A percentile compares a stretch with the other conserved stretches of the same genome.
Conservation (phyloP, 148 eudicot genomes). For the Nyssa sinensis region DNA sequence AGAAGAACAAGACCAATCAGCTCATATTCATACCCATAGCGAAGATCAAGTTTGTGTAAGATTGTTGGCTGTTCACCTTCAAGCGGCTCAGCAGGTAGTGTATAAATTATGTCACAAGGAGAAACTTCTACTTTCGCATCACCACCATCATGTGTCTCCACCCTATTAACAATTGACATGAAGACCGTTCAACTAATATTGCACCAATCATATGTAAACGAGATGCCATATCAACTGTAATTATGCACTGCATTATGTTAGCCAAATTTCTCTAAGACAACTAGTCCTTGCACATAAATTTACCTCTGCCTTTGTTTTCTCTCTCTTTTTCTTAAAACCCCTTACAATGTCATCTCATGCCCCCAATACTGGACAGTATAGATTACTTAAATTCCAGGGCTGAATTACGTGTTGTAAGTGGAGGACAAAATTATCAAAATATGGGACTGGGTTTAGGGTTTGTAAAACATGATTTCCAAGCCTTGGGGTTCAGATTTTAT, state of each 20-base stretch:
- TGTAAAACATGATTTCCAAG: too few relatives aligned
- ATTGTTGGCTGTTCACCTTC: slow-evolving; percentile 63
- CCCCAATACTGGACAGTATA: too few relatives aligned
- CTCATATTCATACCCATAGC: slow-evolving; percentile 73
- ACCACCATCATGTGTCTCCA: slow-evolving; percentile 98
- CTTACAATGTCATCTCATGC: too few relatives aligned
- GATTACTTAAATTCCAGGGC: too few relatives aligned
- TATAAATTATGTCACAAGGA: slow-evolving; percentile 89
- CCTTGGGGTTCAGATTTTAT: too few relatives aligned
- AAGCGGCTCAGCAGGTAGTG: slow-evolving; percentile 76
- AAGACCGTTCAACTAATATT: slow-evolving; percentile 4
- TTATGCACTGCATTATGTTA: not conserved
- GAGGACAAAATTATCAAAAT: too few relatives aligned
- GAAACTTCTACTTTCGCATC: slow-evolving; percentile 94
- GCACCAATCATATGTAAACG: not conserved
- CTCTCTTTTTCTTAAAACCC: too few relatives aligned
- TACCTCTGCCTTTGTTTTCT: too few relatives aligned
- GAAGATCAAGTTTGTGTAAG: slow-evolving; percentile 87
- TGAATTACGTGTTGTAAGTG: too few relatives aligned
- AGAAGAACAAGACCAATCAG: not conserved
- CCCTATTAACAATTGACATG: slow-evolving; percentile 47
- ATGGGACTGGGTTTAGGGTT: too few relatives aligned
- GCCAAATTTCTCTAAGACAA: not conserved
- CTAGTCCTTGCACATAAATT: too few relatives aligned
- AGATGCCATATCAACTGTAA: not conserved